These are phyloP conservation scores for Penicillium angulare DNA, from an alignment of 495 filamentous ascomycete species.

Conservation along the genomic window DNA sequence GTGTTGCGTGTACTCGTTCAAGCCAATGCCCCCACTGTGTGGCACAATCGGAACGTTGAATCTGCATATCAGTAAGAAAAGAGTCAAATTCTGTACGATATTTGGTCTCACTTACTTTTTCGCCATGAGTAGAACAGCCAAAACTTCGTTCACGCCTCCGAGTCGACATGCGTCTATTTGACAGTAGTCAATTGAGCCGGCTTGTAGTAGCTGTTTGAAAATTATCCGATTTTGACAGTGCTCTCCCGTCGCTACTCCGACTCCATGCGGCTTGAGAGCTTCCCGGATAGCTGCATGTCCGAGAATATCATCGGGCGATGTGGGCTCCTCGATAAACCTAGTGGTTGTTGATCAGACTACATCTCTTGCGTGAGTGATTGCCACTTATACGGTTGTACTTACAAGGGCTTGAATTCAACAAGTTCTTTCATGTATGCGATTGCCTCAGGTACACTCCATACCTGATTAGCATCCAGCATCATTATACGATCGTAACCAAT, in stretches of 20 bases:
- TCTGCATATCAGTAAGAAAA: too few relatives aligned
- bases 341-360: not conserved
- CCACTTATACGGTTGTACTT: not conserved
- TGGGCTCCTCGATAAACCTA: conserved; percentile 83
- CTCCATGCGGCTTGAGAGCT: conserved; percentile 57
- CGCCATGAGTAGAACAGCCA: conserved; percentile 74
- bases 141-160: conserved; percentile 76
- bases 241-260: conserved; percentile 78
- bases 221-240: conserved; percentile 81
- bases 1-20: conserved; percentile 80
- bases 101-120: conserved; percentile 47
- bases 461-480: conserved; percentile 84
- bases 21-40: conserved; percentile 71
- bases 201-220: conserved; percentile 72
- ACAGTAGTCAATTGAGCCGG: conserved; percentile 69
- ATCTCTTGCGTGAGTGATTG: not conserved
- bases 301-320: conserved; percentile 73
- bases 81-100: too few relatives aligned
- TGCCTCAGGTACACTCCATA: conserved; percentile 77
- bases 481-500: conserved; percentile 71
- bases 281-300: conserved; percentile 71
- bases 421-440: conserved; percentile 73
- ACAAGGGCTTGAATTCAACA: conserved; percentile 64
- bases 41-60: conserved; percentile 71
- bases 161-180: conserved; percentile 79